Evolutionary conservation across 163 green algal species (phyloP), one percentile per base, ranked within the genome.

Genomic region (Chlamydomonas reinhardtii): DNA sequence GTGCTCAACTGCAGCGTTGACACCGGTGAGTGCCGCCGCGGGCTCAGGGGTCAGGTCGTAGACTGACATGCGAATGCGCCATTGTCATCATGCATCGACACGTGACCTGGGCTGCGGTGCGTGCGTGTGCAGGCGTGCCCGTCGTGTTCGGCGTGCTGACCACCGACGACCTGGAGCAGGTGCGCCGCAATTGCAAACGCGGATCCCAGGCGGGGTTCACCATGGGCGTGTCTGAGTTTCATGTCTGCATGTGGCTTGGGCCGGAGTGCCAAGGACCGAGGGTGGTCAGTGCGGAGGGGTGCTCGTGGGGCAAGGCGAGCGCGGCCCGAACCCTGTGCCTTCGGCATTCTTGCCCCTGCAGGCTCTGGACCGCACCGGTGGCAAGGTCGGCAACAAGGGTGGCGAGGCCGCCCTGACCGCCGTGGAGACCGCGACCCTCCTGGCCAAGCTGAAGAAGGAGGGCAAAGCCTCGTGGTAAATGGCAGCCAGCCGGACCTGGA

Each of bases 101-200:
- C 39, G 39, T 8, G 8, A 48, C 39, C 39, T 48, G 39, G 39
- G 8, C 34, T 37, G 5, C 14, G 12, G 8, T 52, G 22, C 31
- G n/a, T 25, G 29, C 76, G 11, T 32, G 31, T 79, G 75, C 88
- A 94, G 96, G 96, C 19, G 95, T 99, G 39, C 97, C 97, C 22
- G 94, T 97, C n/a, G 94, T 99, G 37, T 99, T 99, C 94, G 96
- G 97, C 31, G 98, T 99, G 48, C 94, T 99, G 14, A 99, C 97
- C 25, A 98, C 93, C 20, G 97, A 99, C 56, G 98, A 90, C 48
- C 98, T 99, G 92, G 97, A 99, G 88, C 98, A 98, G 91, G 95
- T 94, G 71, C 0, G 81, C 4, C 39, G 39, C 39, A n/a, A n/a
- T 48, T 48, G 39, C 39, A 48, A 48, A n/a, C n/a, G n/a, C n/a